Percentiles rank a stretch among this genome's conserved stretches.
Evolutionary conservation across 805 yeast species (phyloP).

Genomic region (Cyberlindnera maclurae): DNA sequence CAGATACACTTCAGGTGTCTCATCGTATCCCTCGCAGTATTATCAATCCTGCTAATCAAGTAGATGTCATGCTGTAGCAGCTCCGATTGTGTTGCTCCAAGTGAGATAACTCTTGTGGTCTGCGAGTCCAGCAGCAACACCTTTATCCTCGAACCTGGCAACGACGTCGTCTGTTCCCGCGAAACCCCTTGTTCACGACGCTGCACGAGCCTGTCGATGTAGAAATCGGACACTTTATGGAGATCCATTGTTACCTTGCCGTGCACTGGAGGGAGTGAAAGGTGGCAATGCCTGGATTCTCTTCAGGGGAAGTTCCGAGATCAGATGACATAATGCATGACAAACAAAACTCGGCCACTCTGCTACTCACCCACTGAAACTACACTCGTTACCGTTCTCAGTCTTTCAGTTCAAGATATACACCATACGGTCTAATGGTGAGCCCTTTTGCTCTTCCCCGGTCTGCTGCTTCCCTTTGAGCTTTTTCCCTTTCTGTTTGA

Average conservation of each 20-base stretch:
- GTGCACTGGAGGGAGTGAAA: not conserved
- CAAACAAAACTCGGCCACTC: too few species aligned
- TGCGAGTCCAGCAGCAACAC: constrained; percentile 72
- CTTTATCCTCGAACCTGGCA: constrained; percentile 40
- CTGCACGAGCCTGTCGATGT: constrained; percentile 33
- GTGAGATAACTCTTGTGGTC: constrained; percentile 81
- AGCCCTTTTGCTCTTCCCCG: constrained; percentile 49
- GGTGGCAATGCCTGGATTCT: too few species aligned
- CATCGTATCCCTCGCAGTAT: constrained; percentile 55
- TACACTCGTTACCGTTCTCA: too few species aligned
- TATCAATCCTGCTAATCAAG: constrained; percentile 65
- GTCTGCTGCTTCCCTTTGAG: constrained; percentile 34
- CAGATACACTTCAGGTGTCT: constrained; percentile 78
- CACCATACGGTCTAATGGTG: too few species aligned
- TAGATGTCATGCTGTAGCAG: constrained; percentile 79
- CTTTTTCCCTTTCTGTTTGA: constrained; percentile 39
- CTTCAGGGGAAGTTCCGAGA: too few species aligned
- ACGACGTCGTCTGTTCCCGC: constrained; percentile 8
- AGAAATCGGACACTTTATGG: constrained; percentile 37
- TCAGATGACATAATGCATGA: too few species aligned
- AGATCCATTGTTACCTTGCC: constrained; percentile 35
- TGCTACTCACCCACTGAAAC: too few species aligned
- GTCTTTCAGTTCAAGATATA: too few species aligned
- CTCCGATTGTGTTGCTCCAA: constrained; percentile 83
- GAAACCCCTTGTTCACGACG: constrained; percentile 8